A percentile compares a stretch with the other conserved stretches of the same genome.
Evolutionary conservation across 2,329 filamentous ascomycete genomes (phyloP).

Genomic region (Cordyceps tenuipes): DNA sequence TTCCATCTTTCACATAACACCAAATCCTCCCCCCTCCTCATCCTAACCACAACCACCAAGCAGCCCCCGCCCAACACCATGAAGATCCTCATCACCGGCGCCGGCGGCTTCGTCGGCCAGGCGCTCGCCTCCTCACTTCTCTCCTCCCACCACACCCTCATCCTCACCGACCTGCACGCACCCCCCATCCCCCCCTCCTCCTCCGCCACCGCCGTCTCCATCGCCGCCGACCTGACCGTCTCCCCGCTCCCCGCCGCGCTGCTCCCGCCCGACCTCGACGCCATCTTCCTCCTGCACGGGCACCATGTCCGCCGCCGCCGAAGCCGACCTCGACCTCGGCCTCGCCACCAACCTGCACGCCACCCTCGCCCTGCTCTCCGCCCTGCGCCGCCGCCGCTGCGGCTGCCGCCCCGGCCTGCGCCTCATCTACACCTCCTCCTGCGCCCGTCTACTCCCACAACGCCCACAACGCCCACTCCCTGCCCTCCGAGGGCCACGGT

Average conservation of each 20-base stretch:
- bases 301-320: slow-evolving; percentile 54
- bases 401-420: slow-evolving; percentile 35
- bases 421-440: slow-evolving; percentile 50
- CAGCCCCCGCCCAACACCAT: not conserved
- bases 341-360: slow-evolving; percentile 50
- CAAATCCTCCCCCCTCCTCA: too few species aligned
- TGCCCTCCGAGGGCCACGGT: slow-evolving; percentile 29
- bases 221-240: slow-evolving; percentile 13
- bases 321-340: slow-evolving; percentile 47
- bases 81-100: slow-evolving; percentile 50
- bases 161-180: slow-evolving; percentile 46
- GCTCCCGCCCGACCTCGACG: slow-evolving; percentile 26
- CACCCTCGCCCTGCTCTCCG: slow-evolving; percentile 43
- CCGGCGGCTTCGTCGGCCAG: slow-evolving; percentile 54
- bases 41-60: too few species aligned
- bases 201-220: not conserved
- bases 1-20: too few species aligned
- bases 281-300: slow-evolving; percentile 53
- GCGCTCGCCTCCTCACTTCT: slow-evolving; percentile 47
- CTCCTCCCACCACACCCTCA: slow-evolving; percentile 32
- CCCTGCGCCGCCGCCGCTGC: slow-evolving; percentile 21
- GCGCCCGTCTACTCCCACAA: slow-evolving; percentile 51
- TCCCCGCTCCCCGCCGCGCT: not conserved
- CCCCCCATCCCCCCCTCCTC: slow-evolving; percentile 38
- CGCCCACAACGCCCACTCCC: slow-evolving; percentile 38